These are phyloP conservation scores for Nothophoma quercina DNA, from an alignment of 2,329 filamentous ascomycete genomes.

Conservation along the genomic window DNA sequence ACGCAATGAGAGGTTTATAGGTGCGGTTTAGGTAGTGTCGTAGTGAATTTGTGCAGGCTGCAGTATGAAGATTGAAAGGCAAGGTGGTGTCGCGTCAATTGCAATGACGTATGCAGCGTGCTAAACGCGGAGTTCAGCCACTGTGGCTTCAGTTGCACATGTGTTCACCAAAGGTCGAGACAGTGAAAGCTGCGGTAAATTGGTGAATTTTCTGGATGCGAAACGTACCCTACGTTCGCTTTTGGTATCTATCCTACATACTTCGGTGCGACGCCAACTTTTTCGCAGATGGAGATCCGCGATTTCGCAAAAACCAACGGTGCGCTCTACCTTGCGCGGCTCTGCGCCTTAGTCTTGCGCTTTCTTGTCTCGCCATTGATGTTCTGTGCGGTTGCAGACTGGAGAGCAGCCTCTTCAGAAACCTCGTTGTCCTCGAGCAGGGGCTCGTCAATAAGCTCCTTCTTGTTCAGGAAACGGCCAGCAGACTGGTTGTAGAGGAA, in stretches of 20 bases:
- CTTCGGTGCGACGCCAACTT: slow-evolving; percentile 4
- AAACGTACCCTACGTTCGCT: not conserved
- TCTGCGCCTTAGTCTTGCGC: slow-evolving; percentile 44
- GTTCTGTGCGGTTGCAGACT: slow-evolving; percentile 54
- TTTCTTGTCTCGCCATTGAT: slow-evolving; percentile 56
- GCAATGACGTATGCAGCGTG: slow-evolving; percentile 10
- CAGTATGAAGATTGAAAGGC: slow-evolving; percentile 3
- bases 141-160: slow-evolving; percentile 20
- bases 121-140: slow-evolving; percentile 19
- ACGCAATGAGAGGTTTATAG: too few species aligned
- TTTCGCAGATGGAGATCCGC: not conserved
- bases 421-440: slow-evolving; percentile 48
- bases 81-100: slow-evolving; percentile 13
- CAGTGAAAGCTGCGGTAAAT: not conserved
- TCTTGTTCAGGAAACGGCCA: slow-evolving; percentile 53
- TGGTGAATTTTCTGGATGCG: not conserved
- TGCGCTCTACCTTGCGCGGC: slow-evolving; percentile 26
- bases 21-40: not conserved
- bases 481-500: slow-evolving; percentile 69
- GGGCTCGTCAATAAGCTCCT: slow-evolving; percentile 45
- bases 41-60: not conserved
- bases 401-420: slow-evolving; percentile 50
- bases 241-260: slow-evolving; percentile 17
- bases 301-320: not conserved
- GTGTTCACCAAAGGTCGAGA: not conserved